Conservation (phyloP, 768 basidiomycete genomes). For the Amanita pseudoporphyria region DNA sequence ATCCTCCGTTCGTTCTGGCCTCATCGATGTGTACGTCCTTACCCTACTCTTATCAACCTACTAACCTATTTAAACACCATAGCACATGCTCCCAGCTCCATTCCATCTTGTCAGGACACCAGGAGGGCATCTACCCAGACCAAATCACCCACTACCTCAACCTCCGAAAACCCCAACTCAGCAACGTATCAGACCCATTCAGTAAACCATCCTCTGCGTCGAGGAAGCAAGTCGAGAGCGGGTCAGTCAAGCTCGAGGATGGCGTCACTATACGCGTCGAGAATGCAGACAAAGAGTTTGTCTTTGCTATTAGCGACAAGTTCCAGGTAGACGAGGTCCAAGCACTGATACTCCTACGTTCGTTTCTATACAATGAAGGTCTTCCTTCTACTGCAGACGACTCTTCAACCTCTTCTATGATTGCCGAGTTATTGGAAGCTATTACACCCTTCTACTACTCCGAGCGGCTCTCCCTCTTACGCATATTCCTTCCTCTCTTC, state of each 20-base stretch:
- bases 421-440: constrained; percentile 52
- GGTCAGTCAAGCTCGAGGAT: constrained; percentile 60
- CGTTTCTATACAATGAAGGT: constrained; percentile 73
- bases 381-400: constrained; percentile 41
- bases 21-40: constrained; percentile 57
- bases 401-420: constrained; percentile 31
- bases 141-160: constrained; percentile 51
- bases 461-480: constrained; percentile 64
- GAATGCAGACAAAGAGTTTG: constrained; percentile 59
- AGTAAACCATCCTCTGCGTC: constrained; percentile 62
- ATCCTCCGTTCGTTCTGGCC: constrained; percentile 52
- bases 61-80: not conserved
- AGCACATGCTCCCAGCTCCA: constrained; percentile 62
- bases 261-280: constrained; percentile 54
- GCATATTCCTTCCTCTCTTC: constrained; percentile 66
- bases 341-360: constrained; percentile 64
- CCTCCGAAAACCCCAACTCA: constrained; percentile 48
- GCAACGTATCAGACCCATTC: constrained; percentile 52
- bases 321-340: constrained; percentile 76
- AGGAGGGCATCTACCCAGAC: constrained; percentile 48
- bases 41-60: not conserved
- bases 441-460: constrained; percentile 78
- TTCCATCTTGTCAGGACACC: constrained; percentile 37
- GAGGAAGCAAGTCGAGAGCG: constrained; percentile 53
- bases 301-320: constrained; percentile 59